Base-by-base conservation (phyloP, 305 asterid species). In the Rubia tinctorum region DNA sequence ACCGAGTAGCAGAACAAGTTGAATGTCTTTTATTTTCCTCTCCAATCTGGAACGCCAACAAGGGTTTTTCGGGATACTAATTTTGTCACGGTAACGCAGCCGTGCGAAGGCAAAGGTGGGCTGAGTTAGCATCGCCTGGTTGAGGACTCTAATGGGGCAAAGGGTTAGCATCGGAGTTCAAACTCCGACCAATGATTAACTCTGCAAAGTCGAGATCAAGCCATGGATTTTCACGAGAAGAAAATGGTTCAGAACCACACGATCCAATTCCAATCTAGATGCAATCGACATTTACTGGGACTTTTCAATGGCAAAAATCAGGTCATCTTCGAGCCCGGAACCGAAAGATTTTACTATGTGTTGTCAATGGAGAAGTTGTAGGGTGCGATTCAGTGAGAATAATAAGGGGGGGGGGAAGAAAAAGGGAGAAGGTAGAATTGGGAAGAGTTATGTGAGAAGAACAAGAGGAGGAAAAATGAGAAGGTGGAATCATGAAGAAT, bases 171-270 rank as follows among this genome's bases (percentile, higher is more conserved):
- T 91, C 62, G 86, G 79, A 1, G 76, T 91, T 37, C 89, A 86
- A 43, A 79, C 51, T 74, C 73, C 90, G 14, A 58, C 70, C 34
- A 76, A 78, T 8, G 82, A 79, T 71, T 43, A 72, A 70, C 85
- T 88, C 9, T 87, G 88, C 74, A 89, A 75, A 76, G 83, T 86
- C 39, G 96, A 89, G 5, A 83, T 91, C 79, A 91, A 84, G 30
- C 89, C 94, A 0, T 91, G 92, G 94, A n/a, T 89, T 42, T 89
- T 91, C 51, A 84, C 94, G n/a, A 87, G 78, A 75, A 79, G 86
- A 64, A 89, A 83, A 81, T 96, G 97, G 17, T 75, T 72, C 75
- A 84, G 80, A 22, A 83, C 60, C 49, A 13, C 82, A 34, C 77
- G 77, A 5, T 69, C 79, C 0, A 76, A 71, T 30, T 83, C 92